These are phyloP conservation scores for Wickerhamomyces subpelliculosus DNA, from an alignment of 805 yeast species.

Conservation along the genomic window DNA sequence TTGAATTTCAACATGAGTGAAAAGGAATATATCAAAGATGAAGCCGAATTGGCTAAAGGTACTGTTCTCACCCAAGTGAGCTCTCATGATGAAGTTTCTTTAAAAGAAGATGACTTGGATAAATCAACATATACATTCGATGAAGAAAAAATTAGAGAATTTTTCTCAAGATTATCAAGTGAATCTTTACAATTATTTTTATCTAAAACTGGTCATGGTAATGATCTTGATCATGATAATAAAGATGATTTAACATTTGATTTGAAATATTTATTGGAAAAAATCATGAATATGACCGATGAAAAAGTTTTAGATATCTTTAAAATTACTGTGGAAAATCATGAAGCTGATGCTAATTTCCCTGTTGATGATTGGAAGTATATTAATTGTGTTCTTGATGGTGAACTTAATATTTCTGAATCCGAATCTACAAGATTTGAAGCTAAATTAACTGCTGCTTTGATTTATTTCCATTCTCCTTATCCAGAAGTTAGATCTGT, in stretches of 20 bases:
- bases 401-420: slow-evolving; percentile 21
- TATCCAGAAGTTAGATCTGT: slow-evolving; percentile 56
- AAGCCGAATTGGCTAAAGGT: too few relatives aligned
- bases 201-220: slow-evolving; percentile 4
- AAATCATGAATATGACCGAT: slow-evolving; percentile 16
- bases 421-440: slow-evolving; percentile 14
- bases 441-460: slow-evolving; percentile 25
- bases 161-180: neutral
- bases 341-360: slow-evolving; percentile 40
- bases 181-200: neutral
- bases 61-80: too few relatives aligned
- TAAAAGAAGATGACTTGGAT: too few relatives aligned
- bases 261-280: slow-evolving; percentile 1
- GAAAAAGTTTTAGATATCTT: slow-evolving; percentile 32
- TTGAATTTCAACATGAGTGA: too few relatives aligned
- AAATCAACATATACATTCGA: neutral
- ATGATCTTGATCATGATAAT: neutral
- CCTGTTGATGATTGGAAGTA: slow-evolving; percentile 29
- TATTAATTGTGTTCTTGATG: slow-evolving; percentile 21
- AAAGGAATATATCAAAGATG: too few relatives aligned
- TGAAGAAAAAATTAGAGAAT: neutral
- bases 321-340: slow-evolving; percentile 30
- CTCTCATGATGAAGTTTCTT: too few relatives aligned
- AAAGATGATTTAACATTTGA: neutral
- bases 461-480: slow-evolving; percentile 27